Conservation (phyloP, 176 grass and related monocot species). For the Saccharum spontaneum region DNA sequence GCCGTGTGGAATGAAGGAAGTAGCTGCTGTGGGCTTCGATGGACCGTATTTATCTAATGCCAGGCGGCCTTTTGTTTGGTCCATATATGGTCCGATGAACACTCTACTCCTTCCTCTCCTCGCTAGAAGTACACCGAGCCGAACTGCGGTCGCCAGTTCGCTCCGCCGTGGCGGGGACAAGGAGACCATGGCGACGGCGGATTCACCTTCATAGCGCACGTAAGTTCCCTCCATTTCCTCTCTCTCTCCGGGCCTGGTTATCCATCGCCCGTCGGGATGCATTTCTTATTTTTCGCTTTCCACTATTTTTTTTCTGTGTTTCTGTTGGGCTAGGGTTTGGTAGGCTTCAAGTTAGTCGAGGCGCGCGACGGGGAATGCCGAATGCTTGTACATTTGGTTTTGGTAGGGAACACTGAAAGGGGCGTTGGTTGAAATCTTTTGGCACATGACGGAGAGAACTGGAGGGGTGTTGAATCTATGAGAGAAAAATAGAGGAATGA, state of each 20-base stretch:
- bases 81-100: no score
- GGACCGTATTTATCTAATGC: no score
- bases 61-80: no score
- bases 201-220: not conserved
- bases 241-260: not conserved
- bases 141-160: no score
- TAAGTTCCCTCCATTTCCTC: not conserved
- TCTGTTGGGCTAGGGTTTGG: not conserved
- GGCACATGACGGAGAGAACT: not conserved
- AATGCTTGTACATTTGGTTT: not conserved
- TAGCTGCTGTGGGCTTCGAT: no score
- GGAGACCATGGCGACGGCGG: not conserved
- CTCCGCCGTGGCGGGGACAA: no score
- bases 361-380: not conserved
- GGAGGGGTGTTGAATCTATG: not conserved
- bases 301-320: not conserved
- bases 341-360: not conserved
- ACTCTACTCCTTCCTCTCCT: no score
- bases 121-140: no score
- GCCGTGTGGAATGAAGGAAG: no score
- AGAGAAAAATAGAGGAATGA: not conserved
- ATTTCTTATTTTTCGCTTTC: not conserved
- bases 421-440: not conserved
- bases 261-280: not conserved
- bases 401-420: not conserved